Evolutionary conservation across 768 basidiomycete species (phyloP), one percentile per base, ranked within the genome.

Genomic region (Naematelia aurantialba): DNA sequence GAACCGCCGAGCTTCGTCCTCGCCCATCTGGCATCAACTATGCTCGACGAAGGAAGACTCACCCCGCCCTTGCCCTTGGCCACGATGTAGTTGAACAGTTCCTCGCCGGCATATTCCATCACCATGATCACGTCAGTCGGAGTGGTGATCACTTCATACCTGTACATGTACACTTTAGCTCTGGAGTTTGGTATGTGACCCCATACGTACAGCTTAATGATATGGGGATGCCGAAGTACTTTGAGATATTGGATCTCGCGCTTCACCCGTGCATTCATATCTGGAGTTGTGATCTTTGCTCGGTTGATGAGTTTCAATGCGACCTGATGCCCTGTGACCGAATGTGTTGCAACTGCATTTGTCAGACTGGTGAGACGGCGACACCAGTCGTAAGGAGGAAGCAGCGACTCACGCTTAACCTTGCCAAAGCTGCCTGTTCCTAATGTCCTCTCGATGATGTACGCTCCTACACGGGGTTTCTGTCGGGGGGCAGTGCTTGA

Each of bases 301-400:
- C 96, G 91, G 56, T 89, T 90, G 61, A 98, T 90, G 73, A 88
- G 91, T 81, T 99, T 98, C 89, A 99, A 90, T 11, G 96, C 94
- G 53, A 99, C 94, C 69, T 86, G 85, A 71, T 96, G 91, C 2
- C 93, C 91, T 0, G 96, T 98, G 69, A 97, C 84, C 56, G 88
- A 88, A 78, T 99, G 94, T 11, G 84, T 85, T 44, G 92, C 94
- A 84, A 93, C 93, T 98, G 62, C 34, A 39, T 17, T 8, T 13
- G 50, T 58, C 59, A 58, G 58, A 21, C 25, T 44, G 19, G 42
- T 12, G 19, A 44, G 19, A 44, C n/a, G 21, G 8, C 46, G 5
- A 8, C 8, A 26, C 11, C n/a, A 24, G 4, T 48, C 25, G 26
- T 27, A 45, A 26, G 29, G 26, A 63, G 34, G 31, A 42, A 27